Base-by-base conservation (phyloP, 805 yeast genomes). In the Cyberlindnera mrakii region DNA sequence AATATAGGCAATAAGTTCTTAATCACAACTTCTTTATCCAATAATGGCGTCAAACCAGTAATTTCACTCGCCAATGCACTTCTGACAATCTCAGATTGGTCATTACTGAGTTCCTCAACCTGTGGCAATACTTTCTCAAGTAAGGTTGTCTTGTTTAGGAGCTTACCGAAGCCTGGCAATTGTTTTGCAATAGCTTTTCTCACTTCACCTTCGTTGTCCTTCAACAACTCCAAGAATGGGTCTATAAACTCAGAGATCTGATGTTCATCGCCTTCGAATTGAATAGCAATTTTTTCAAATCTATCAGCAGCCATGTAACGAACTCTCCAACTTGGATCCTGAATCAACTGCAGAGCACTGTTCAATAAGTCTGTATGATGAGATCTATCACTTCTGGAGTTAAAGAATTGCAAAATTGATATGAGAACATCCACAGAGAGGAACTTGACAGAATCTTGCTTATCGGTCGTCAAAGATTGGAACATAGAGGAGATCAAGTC, bases 291-390 rank as follows among this genome's bases (percentile, higher is more conserved):
- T 49, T 72, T 70, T 53, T 82, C 86, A 59, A 89, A 90, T 55
- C 89, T 76, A 62, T 91, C 97, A n/a, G 97, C 96, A 30, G 96
- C 95, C 82, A 93, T 89, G 66, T 91, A 93, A 58, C 99, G 82
- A 44, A 93, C 98, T 65, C 99, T 81, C 99, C 99, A 93, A 58
- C 95, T 84, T 65, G 86, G 88, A 67, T 93, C 99, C 50, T 74
- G 77, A 45, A 87, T 82, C 52, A 93, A 72, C 50, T 78, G 78
- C 50, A 83, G 72, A 3, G 95, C 74, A 50, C 82, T 76, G 40
- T 72, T 69, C 48, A 85, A 71, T 45, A 85, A 70, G 51, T 82
- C 85, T 38, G 75, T 71, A 52, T 78, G 74, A 61, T 81, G 85
- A 16, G 80, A 65, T 17, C 57, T 62, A 52, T 82, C 87, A 43